Evolutionary conservation across 176 grass and related monocot species (phyloP).

Genomic region (Dendrocalamus sinicus): DNA sequence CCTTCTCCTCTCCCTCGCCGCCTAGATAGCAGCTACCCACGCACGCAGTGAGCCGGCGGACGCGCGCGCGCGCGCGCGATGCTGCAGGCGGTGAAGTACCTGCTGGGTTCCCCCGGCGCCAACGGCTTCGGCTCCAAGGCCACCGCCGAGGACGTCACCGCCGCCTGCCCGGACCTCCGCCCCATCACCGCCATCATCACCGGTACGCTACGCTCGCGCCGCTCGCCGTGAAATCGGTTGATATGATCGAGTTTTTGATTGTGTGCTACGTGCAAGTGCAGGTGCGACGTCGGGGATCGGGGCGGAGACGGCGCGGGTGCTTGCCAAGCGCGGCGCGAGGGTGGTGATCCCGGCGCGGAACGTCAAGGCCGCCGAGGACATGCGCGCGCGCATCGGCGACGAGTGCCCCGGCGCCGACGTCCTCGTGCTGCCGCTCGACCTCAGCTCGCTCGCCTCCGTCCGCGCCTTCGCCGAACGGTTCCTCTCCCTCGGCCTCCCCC

Average conservation of each 20-base stretch:
- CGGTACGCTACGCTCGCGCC: conserved; percentile 20
- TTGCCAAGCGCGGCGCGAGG: conserved; percentile 78
- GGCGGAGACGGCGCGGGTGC: conserved; percentile 84
- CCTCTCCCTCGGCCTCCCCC: conserved; percentile 70
- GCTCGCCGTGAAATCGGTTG: too few species aligned
- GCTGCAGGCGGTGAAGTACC: conserved; percentile 72
- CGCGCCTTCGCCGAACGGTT: conserved; percentile 67
- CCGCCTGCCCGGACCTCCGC: conserved; percentile 41
- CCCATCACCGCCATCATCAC: conserved; percentile 77
- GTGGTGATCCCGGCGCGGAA: conserved; percentile 77
- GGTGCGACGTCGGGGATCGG: conserved; percentile 95
- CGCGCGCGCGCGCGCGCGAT: conserved; percentile 39
- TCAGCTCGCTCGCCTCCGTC: conserved; percentile 86
- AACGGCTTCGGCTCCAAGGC: conserved; percentile 87
- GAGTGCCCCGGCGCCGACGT: conserved; percentile 69
- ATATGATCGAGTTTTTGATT: background rate
- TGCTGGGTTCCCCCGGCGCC: conserved; percentile 68
- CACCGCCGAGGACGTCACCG: conserved; percentile 74
- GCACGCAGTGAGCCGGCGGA: background rate
- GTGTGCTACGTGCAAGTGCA: background rate
- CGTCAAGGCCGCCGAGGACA: conserved; percentile 85
- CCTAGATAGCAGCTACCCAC: background rate
- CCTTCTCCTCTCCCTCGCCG: conserved; percentile 13
- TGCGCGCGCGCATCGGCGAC: conserved; percentile 49
- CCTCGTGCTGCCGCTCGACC: conserved; percentile 82